phyloP scores from a whole-genome alignment of 1,284 basidiomycete genomes.

The Farysia itapuensis region DNA sequence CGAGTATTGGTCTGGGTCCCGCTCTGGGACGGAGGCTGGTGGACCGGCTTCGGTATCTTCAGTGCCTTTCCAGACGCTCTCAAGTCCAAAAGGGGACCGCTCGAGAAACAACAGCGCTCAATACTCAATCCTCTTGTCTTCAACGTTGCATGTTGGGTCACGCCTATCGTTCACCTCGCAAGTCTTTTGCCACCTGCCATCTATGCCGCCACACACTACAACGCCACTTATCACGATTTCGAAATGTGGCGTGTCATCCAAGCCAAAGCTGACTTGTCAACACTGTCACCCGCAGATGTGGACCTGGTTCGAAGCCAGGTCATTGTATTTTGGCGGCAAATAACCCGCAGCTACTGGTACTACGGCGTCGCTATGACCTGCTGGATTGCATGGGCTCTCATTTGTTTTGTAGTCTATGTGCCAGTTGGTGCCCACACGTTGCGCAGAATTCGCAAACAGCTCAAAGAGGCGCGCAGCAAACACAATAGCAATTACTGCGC shows the following conservation, averaged over 20 bases:
- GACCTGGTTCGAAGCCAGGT: not conserved
- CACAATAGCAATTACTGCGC: not conserved
- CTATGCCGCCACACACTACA: not conserved
- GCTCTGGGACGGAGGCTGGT: constrained; percentile 19
- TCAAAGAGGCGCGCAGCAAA: constrained; percentile 1
- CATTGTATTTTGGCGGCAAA: constrained; percentile 7
- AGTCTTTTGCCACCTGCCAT: constrained; percentile 7
- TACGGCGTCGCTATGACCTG: constrained; percentile 4
- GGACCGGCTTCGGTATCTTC: constrained; percentile 9
- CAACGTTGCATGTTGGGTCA: constrained; percentile 13
- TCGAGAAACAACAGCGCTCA: constrained; percentile 6
- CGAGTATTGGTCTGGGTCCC: constrained; percentile 8
- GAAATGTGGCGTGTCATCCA: constrained; percentile 3
- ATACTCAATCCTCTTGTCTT: constrained; percentile 12
- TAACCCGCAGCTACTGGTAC: constrained; percentile 15
- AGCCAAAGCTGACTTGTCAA: too few species aligned
- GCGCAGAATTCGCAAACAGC: constrained; percentile 4
- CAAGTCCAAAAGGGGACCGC: too few species aligned
- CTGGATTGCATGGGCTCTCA: constrained; percentile 9
- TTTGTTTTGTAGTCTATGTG: constrained; percentile 2
- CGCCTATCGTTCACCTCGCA: constrained; percentile 3
- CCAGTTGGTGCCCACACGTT: constrained; percentile 18
- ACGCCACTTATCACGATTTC: not conserved
- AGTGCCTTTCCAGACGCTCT: constrained; percentile 27
- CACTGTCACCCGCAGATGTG: not conserved